Percentiles rank a stretch among this genome's conserved stretches.
phyloP scores from a whole-genome alignment of 2,329 filamentous ascomycete genomes.

The Metarhizium guizhouense region DNA sequence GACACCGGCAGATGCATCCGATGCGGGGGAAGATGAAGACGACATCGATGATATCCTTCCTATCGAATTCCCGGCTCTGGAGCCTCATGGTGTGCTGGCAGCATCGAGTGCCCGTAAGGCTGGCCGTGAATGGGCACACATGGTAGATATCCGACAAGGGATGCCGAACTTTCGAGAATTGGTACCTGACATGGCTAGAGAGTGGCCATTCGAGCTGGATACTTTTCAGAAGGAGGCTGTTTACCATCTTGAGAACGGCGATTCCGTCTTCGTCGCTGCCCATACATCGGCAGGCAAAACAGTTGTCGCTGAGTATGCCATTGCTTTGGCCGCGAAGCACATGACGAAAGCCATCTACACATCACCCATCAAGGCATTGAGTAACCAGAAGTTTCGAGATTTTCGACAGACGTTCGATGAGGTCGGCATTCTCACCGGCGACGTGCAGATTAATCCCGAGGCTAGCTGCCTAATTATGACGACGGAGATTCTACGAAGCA shows the following conservation, averaged over 20 bases:
- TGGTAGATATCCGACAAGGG: constrained; percentile 90
- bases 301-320: constrained; percentile 95
- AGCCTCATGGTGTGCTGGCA: constrained; percentile 70
- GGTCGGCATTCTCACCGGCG: constrained; percentile 91
- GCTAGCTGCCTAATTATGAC: constrained; percentile 99
- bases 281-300: constrained; percentile 98
- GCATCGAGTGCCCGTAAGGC: constrained; percentile 63
- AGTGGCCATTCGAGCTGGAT: constrained; percentile 96
- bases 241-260: constrained; percentile 91
- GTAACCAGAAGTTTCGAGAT: constrained; percentile 97
- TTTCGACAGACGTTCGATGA: constrained; percentile 88
- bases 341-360: constrained; percentile 99
- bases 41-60: constrained; percentile 82
- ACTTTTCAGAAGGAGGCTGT: constrained; percentile 98
- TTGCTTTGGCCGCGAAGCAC: constrained; percentile 90
- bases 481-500: constrained; percentile 93
- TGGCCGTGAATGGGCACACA: constrained; percentile 91
- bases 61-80: constrained; percentile 84
- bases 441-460: constrained; percentile 96
- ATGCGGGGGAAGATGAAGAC: constrained; percentile 40
- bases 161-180: constrained; percentile 91
- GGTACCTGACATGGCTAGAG: constrained; percentile 89
- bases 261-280: constrained; percentile 95
- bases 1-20: constrained; percentile 14
- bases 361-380: constrained; percentile 94